Percentiles rank a stretch among this genome's conserved stretches.
These are phyloP conservation scores for Diospyros lotus DNA, from an alignment of 148 eudicot genomes.

Conservation along the genomic window DNA sequence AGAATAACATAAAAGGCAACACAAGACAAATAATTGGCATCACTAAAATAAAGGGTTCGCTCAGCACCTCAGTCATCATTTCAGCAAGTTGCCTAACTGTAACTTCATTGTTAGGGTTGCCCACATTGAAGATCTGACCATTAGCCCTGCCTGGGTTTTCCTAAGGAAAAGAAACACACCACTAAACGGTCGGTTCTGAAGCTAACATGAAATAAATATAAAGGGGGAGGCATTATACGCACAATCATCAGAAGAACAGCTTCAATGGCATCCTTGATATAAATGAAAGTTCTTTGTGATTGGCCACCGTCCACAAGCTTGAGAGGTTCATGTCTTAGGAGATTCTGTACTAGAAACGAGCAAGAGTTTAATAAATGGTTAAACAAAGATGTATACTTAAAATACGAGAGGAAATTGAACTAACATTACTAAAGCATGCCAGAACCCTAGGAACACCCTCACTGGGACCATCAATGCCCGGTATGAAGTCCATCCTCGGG, in stretches of 20 bases:
- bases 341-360: constrained; percentile 47
- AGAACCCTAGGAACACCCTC: constrained; percentile 98
- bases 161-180: constrained; percentile 23
- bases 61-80: constrained; percentile 85
- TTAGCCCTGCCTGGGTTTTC: constrained; percentile 94
- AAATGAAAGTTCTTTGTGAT: constrained; percentile 89
- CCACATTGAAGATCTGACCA: constrained; percentile 94
- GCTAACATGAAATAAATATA: not conserved
- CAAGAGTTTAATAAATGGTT: not conserved
- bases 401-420: constrained; percentile 14
- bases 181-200: not conserved
- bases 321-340: constrained; percentile 78
- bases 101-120: constrained; percentile 96
- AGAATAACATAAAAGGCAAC: not conserved
- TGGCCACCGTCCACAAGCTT: constrained; percentile 97
- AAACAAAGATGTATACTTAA: constrained; percentile 1
- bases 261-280: constrained; percentile 95
- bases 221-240: constrained; percentile 21
- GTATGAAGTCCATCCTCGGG: constrained; percentile 97
- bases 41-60: not conserved
- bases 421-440: constrained; percentile 92
- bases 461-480: constrained; percentile 95
- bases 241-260: constrained; percentile 96
- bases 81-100: constrained; percentile 96
- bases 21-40: not conserved